Conservation (phyloP, 2,329 filamentous ascomycete genomes). For the Colletotrichum sp. region DNA sequence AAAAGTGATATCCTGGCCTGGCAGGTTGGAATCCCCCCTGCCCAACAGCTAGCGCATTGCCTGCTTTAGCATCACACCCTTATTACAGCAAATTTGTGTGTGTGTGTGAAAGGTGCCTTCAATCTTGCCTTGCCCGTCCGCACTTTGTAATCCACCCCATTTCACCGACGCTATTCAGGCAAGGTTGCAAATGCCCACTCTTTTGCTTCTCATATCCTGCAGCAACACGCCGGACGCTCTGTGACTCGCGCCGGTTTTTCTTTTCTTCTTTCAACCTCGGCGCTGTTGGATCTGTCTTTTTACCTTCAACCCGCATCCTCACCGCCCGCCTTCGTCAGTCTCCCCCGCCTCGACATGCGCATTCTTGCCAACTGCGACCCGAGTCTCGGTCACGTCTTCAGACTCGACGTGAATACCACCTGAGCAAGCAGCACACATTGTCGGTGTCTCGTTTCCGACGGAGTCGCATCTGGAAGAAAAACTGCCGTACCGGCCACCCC, state of each 20-base stretch:
- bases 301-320: background rate
- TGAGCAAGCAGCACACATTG: background rate
- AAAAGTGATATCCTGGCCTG: background rate
- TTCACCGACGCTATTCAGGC: background rate
- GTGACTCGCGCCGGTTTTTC: background rate
- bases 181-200: background rate
- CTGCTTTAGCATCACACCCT: background rate
- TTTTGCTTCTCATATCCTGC: background rate
- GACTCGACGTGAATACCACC: background rate
- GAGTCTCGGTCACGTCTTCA: background rate
- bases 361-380: background rate
- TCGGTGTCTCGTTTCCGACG: background rate
- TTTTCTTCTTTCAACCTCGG: background rate
- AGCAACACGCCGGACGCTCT: background rate
- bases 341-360: conserved; percentile 8
- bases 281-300: background rate
- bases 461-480: background rate
- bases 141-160: background rate
- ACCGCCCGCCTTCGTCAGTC: background rate
- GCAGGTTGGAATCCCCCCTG: background rate
- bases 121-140: background rate
- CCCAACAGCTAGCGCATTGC: background rate
- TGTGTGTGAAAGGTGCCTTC: background rate
- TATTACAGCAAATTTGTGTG: background rate
- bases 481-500: background rate